Conservation (phyloP, 495 filamentous ascomycete genomes). For the Oidiodendron maius region DNA sequence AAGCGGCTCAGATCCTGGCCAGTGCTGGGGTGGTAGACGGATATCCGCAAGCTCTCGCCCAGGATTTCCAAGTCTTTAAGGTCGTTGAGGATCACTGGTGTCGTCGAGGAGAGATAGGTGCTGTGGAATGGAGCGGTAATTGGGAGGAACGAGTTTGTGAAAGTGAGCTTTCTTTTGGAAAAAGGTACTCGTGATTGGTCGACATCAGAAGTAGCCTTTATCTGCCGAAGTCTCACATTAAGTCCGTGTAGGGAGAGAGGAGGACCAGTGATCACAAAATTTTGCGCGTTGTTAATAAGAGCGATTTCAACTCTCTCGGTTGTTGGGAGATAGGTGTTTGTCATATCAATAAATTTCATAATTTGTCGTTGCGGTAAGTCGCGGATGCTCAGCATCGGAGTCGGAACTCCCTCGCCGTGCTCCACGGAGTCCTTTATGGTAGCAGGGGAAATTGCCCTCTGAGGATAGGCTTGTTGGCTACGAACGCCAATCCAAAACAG, state of each 20-base stretch:
- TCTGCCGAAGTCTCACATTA: conserved; percentile 82
- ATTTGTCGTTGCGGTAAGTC: conserved; percentile 74
- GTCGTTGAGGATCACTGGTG: conserved; percentile 68
- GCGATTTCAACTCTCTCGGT: conserved; percentile 89
- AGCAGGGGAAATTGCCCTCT: conserved; percentile 76
- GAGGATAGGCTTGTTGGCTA: conserved; percentile 89
- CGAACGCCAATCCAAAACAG: conserved; percentile 96
- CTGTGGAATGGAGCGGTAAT: conserved; percentile 97
- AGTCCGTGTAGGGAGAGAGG: conserved; percentile 91
- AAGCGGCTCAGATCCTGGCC: conserved; percentile 71
- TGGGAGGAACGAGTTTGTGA: conserved; percentile 89
- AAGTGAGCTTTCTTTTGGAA: conserved; percentile 85
- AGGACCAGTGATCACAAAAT: conserved; percentile 90
- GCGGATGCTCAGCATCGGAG: conserved; percentile 92
- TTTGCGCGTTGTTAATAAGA: conserved; percentile 85
- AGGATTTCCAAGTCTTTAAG: conserved; percentile 69
- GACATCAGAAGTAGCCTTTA: conserved; percentile 86
- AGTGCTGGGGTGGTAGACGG: conserved; percentile 80
- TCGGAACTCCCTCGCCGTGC: conserved; percentile 82
- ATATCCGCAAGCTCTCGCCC: conserved; percentile 61
- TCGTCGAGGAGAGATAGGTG: conserved; percentile 56
- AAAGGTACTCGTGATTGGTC: conserved; percentile 90
- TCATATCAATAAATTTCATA: conserved; percentile 85
- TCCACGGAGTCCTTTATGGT: conserved; percentile 85
- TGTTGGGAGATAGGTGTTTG: conserved; percentile 82